Percentiles rank a stretch among this genome's conserved stretches.
Conservation (phyloP, 495 filamentous ascomycete species). For the Cercophora samala region DNA sequence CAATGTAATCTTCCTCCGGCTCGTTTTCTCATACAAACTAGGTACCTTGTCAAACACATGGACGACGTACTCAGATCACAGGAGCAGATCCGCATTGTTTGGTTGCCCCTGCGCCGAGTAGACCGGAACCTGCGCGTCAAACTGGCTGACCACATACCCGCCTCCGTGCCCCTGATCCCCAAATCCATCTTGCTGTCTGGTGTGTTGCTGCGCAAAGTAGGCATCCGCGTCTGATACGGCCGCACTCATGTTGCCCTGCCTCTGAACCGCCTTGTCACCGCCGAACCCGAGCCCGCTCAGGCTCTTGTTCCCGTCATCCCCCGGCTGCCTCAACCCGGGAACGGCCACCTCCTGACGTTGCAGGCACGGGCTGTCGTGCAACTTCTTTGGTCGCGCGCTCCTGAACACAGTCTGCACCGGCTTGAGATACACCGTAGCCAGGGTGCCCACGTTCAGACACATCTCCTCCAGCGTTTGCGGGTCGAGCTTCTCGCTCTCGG, state of each 20-base stretch:
- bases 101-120: slow-evolving; percentile 50
- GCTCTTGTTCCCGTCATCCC: slow-evolving; percentile 52
- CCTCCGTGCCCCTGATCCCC: slow-evolving; percentile 51
- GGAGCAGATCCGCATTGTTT: slow-evolving; percentile 54
- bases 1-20: background rate
- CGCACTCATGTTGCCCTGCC: slow-evolving; percentile 52
- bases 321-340: slow-evolving; percentile 36
- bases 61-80: slow-evolving; percentile 30
- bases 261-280: slow-evolving; percentile 40
- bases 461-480: slow-evolving; percentile 91
- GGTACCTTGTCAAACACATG: background rate
- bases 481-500: slow-evolving; percentile 92
- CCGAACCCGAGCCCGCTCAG: slow-evolving; percentile 52
- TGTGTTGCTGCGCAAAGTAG: slow-evolving; percentile 60
- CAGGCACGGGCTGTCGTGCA: slow-evolving; percentile 78
- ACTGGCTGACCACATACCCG: slow-evolving; percentile 68
- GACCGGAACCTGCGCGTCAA: slow-evolving; percentile 57
- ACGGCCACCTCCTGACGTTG: slow-evolving; percentile 58
- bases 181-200: slow-evolving; percentile 61
- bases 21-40: background rate
- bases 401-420: slow-evolving; percentile 98
- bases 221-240: slow-evolving; percentile 80
- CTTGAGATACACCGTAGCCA: slow-evolving; percentile 96
- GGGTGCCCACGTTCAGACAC: slow-evolving; percentile 92
- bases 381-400: slow-evolving; percentile 71